Conservation (phyloP, 495 filamentous ascomycete genomes). For the Xylaria sp. region DNA sequence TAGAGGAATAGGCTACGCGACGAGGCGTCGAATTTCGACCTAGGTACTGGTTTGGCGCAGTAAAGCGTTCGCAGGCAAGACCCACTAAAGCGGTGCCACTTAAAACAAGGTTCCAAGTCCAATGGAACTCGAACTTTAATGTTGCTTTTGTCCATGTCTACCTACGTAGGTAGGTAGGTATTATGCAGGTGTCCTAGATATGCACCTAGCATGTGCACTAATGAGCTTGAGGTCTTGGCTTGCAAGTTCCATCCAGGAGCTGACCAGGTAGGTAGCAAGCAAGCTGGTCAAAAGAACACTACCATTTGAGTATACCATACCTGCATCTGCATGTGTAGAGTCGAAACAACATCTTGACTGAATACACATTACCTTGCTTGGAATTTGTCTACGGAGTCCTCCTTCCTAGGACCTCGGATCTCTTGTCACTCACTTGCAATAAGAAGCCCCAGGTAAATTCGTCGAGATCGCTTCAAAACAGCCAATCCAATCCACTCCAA, state of each 20-base stretch:
- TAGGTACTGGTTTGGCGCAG: background rate
- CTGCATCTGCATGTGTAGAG: no score
- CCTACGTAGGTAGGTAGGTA: no score
- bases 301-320: background rate
- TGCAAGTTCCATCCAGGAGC: background rate
- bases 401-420: background rate
- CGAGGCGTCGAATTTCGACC: background rate
- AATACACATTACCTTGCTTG: background rate
- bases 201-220: background rate
- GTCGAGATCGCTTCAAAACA: background rate
- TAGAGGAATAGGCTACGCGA: background rate
- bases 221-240: background rate
- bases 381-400: background rate
- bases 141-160: no score
- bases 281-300: slow-evolving; percentile 13
- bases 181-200: background rate
- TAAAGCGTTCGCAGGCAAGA: slow-evolving; percentile 9
- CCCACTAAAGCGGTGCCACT: background rate
- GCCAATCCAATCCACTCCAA: background rate
- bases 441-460: background rate
- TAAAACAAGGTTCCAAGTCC: no score
- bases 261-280: background rate
- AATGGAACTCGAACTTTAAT: no score
- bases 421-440: background rate
- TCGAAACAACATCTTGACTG: background rate